These are phyloP conservation scores for Mariannaea sp. DNA, from an alignment of 2,329 filamentous ascomycete species.

Conservation along the genomic window DNA sequence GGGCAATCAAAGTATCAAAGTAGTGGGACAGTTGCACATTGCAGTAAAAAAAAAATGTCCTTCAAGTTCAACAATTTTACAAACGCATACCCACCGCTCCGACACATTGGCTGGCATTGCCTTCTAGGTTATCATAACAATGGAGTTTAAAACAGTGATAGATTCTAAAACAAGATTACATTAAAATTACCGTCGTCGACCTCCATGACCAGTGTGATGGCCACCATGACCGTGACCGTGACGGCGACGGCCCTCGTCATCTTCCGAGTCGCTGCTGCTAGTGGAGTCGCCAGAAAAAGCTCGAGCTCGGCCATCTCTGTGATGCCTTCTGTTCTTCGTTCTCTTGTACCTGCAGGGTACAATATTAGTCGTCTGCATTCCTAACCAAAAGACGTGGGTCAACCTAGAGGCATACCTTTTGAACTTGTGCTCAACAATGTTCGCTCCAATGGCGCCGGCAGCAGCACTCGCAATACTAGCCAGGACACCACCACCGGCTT, in stretches of 20 bases:
- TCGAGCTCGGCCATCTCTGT: conserved; percentile 29
- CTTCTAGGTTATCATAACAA: too few species aligned
- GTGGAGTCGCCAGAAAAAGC: conserved; percentile 30
- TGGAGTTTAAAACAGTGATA: too few species aligned
- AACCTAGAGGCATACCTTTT: conserved; percentile 30
- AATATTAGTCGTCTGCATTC: neutral
- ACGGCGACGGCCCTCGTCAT: conserved; percentile 24
- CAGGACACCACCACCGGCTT: conserved; percentile 54
- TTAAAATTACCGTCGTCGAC: neutral
- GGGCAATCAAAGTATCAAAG: too few species aligned
- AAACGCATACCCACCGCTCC: too few species aligned
- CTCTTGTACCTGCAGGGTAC: conserved; percentile 26
- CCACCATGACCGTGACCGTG: conserved; percentile 1
- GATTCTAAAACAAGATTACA: too few species aligned
- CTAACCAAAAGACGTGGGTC: neutral
- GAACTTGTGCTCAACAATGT: conserved; percentile 49
- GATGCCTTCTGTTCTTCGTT: conserved; percentile 34
- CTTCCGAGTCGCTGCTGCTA: conserved; percentile 35
- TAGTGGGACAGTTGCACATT: too few species aligned
- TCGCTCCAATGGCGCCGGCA: conserved; percentile 56
- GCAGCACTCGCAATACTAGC: conserved; percentile 54
- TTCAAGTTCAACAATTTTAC: too few species aligned
- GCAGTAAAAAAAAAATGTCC: too few species aligned
- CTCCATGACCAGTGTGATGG: neutral
- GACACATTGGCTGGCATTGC: too few species aligned